phyloP scores from a whole-genome alignment of 352 stramenopile species.

The Aphanomyces euteiches region DNA sequence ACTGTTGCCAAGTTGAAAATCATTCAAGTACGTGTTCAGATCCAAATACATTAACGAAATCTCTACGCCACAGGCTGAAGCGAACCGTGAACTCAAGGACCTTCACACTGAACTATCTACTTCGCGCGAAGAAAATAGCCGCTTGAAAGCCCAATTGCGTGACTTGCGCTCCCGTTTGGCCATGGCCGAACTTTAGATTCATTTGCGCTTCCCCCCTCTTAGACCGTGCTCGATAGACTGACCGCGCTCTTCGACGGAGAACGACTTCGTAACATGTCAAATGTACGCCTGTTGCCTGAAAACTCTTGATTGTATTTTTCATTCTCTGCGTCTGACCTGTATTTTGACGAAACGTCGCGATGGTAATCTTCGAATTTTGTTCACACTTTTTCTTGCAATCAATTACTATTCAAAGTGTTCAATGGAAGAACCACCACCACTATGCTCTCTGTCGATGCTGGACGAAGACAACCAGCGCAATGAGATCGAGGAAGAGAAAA shows the following conservation, averaged over 20 bases:
- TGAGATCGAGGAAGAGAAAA: slow-evolving; percentile 34
- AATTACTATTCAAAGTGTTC: background rate
- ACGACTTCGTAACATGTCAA: background rate
- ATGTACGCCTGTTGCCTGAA: background rate
- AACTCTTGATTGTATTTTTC: background rate
- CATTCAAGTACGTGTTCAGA: slow-evolving; percentile 37
- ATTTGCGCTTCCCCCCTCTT: background rate
- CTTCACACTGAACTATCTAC: slow-evolving; percentile 46
- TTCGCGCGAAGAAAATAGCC: slow-evolving; percentile 53
- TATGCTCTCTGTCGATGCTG: slow-evolving; percentile 13
- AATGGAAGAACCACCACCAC: slow-evolving; percentile 18
- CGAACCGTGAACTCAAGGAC: slow-evolving; percentile 48
- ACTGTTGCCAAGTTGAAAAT: slow-evolving; percentile 61
- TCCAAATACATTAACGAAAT: background rate
- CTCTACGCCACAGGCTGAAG: slow-evolving; percentile 37
- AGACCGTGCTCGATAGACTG: slow-evolving; percentile 16
- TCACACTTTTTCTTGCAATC: background rate
- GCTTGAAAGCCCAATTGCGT: slow-evolving; percentile 57
- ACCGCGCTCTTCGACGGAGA: slow-evolving; percentile 13
- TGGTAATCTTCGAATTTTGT: background rate
- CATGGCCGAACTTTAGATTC: slow-evolving; percentile 46
- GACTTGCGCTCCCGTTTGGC: slow-evolving; percentile 59
- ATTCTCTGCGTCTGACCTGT: background rate
- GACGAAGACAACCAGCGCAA: background rate
- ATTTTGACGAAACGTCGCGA: background rate